Percentiles rank a stretch among this genome's conserved stretches.
These are phyloP conservation scores for Botrytis cinerea DNA, from an alignment of 2,329 filamentous ascomycete species.

Conservation along the genomic window DNA sequence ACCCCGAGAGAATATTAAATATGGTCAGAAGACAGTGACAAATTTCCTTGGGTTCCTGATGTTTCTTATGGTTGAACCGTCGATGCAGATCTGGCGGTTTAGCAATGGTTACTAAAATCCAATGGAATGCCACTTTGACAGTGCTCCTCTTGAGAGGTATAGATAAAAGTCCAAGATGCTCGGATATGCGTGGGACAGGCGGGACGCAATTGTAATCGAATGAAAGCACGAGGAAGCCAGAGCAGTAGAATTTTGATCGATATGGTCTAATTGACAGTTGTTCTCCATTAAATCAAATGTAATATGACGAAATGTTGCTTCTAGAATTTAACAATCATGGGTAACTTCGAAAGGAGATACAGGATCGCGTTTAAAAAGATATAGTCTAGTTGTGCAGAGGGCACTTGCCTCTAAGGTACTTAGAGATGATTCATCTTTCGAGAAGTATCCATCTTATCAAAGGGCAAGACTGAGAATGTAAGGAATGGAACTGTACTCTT, in stretches of 20 bases:
- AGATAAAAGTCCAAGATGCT: neutral
- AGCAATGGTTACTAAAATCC: neutral
- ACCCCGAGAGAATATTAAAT: neutral
- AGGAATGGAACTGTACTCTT: neutral
- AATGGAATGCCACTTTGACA: neutral
- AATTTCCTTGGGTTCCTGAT: neutral
- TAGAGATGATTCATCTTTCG: neutral
- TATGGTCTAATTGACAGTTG: neutral
- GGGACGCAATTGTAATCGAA: neutral
- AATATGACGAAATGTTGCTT: neutral
- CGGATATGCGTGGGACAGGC: neutral
- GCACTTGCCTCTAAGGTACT: neutral
- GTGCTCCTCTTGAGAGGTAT: neutral
- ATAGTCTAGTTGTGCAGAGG: neutral
- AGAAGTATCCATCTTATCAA: neutral
- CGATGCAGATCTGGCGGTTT: neutral
- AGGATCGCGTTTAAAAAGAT: neutral
- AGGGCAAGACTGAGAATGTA: neutral
- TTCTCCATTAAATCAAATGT: neutral
- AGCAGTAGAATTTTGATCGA: neutral
- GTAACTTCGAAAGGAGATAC: neutral
- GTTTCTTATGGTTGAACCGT: neutral
- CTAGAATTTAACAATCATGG: neutral
- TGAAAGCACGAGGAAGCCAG: neutral
- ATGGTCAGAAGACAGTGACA: neutral